phyloP scores from a whole-genome alignment of 768 basidiomycete genomes.

The Tricholoma flavovirens region DNA sequence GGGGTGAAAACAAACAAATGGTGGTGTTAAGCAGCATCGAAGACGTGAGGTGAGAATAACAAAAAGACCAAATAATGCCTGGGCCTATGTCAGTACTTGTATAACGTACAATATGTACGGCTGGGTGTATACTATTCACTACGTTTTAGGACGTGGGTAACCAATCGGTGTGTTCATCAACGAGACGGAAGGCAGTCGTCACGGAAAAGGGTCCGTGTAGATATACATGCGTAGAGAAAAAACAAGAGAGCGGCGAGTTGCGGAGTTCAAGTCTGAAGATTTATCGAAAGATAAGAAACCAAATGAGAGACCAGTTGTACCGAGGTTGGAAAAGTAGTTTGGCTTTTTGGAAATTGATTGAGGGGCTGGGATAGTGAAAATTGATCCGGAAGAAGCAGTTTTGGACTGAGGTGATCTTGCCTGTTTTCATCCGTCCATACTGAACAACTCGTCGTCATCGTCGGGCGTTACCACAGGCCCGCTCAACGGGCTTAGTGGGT shows the following conservation, averaged over 20 bases:
- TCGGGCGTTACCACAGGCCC: conserved; percentile 52
- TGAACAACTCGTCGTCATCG: conserved; percentile 66
- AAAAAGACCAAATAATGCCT: not conserved
- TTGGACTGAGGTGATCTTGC: not conserved
- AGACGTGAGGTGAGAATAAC: not conserved
- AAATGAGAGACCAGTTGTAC: not conserved
- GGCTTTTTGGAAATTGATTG: not conserved
- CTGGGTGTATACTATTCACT: not conserved
- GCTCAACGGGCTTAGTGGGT: conserved; percentile 55
- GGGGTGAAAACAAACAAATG: too few relatives aligned
- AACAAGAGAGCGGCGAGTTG: not conserved
- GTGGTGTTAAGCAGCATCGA: too few relatives aligned
- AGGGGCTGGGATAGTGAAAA: not conserved
- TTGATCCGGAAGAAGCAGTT: not conserved
- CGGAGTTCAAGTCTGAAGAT: not conserved
- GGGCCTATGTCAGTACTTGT: not conserved
- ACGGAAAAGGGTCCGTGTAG: not conserved
- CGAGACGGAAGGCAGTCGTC: not conserved
- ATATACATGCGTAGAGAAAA: not conserved
- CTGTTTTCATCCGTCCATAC: conserved; percentile 47
- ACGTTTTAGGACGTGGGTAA: not conserved
- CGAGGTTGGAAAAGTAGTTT: not conserved
- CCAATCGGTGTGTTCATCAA: not conserved
- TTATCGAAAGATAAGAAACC: not conserved
- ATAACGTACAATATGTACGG: not conserved